A percentile compares a stretch with the other conserved stretches of the same genome.
These are phyloP conservation scores for Dispira parvispora DNA, from an alignment of 192 early-diverging fungal species.

Conservation along the genomic window DNA sequence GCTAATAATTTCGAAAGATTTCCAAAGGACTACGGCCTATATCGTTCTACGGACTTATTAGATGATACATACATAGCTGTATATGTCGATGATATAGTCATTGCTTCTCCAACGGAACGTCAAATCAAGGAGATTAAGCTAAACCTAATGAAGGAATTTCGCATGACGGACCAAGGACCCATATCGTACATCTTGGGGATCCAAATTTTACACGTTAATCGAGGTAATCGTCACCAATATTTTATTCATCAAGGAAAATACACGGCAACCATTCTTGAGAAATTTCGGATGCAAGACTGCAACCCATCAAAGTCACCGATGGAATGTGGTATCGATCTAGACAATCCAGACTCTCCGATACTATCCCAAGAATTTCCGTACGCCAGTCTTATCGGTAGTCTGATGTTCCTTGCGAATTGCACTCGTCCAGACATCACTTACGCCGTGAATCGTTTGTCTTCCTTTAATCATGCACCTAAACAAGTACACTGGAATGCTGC, in stretches of 20 bases:
- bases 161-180: slow-evolving; percentile 3
- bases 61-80: too few species aligned
- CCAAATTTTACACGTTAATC: not conserved
- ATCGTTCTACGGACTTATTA: too few species aligned
- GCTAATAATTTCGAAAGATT: not conserved
- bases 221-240: not conserved
- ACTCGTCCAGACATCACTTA: not conserved
- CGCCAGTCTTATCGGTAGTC: not conserved
- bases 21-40: not conserved
- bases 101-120: too few species aligned
- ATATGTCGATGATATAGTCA: too few species aligned
- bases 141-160: not conserved
- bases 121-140: not conserved
- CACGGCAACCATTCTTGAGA: not conserved
- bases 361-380: not conserved
- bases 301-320: slow-evolving; percentile 16
- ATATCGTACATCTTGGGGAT: not conserved
- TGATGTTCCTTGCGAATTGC: not conserved
- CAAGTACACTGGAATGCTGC: not conserved
- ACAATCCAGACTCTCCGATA: not conserved
- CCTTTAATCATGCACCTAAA: not conserved
- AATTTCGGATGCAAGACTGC: not conserved
- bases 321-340: slow-evolving; percentile 25
- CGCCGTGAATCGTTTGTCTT: not conserved
- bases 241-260: not conserved